Conservation (phyloP, 306 rosid species). For the Cyclanthera cordifolia region DNA sequence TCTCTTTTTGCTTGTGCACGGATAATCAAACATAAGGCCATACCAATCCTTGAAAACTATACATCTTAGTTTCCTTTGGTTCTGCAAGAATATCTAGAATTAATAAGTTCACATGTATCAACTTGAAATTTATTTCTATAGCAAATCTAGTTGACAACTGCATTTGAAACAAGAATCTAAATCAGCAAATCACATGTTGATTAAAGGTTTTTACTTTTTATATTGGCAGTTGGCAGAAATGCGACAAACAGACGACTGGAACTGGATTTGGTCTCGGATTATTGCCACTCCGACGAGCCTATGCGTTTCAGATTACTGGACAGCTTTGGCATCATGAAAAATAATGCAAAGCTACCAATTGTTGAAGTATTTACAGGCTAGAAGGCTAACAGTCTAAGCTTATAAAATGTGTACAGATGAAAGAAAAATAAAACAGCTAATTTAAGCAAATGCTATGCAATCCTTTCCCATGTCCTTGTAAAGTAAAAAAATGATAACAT, state of each 20-base stretch:
- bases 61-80: too few species aligned
- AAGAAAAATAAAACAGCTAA: not conserved
- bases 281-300: constrained; percentile 75
- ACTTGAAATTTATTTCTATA: not conserved
- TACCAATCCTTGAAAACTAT: not conserved
- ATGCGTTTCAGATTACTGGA: constrained; percentile 57
- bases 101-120: too few species aligned
- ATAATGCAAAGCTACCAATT: not conserved
- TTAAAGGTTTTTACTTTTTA: not conserved
- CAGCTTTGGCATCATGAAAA: constrained; percentile 41
- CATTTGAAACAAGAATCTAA: not conserved
- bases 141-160: not conserved
- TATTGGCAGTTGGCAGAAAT: constrained; percentile 67
- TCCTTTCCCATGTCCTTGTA: not conserved
- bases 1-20: not conserved
- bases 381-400: not conserved
- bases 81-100: too few species aligned
- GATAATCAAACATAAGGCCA: not conserved
- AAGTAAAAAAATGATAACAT: not conserved
- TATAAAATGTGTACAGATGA: not conserved
- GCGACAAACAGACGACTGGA: constrained; percentile 30
- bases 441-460: not conserved
- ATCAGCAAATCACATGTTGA: not conserved
- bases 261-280: constrained; percentile 72
- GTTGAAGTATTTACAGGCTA: not conserved